phyloP scores from a whole-genome alignment of 345 rosid genomes.

The Pseudoturritis turrita region DNA sequence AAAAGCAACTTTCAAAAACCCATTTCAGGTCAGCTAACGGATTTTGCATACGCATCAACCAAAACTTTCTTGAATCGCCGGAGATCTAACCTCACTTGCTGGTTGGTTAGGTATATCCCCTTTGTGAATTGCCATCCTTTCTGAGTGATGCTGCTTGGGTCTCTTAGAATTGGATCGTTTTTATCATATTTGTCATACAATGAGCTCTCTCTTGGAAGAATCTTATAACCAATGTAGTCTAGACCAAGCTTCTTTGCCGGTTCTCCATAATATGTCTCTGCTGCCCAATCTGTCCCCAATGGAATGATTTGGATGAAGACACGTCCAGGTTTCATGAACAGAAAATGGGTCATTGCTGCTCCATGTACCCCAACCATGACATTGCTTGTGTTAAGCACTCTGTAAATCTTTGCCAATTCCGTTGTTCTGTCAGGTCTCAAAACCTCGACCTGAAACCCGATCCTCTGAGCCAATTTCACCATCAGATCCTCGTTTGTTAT shows the following conservation, averaged over 20 bases:
- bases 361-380: slow-evolving; percentile 88
- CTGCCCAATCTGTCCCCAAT: slow-evolving; percentile 84
- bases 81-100: slow-evolving; percentile 52
- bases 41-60: slow-evolving; percentile 42
- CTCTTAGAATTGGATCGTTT: slow-evolving; percentile 55
- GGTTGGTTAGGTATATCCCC: slow-evolving; percentile 57
- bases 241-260: slow-evolving; percentile 73
- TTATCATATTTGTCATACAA: slow-evolving; percentile 50
- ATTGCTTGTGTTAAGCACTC: slow-evolving; percentile 57
- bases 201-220: slow-evolving; percentile 68
- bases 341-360: slow-evolving; percentile 89
- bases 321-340: slow-evolving; percentile 66
- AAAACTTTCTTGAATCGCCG: slow-evolving; percentile 55
- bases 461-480: slow-evolving; percentile 58
- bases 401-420: slow-evolving; percentile 67
- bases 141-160: slow-evolving; percentile 48
- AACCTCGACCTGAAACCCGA: slow-evolving; percentile 60
- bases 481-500: slow-evolving; percentile 54
- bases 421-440: slow-evolving; percentile 54
- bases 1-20: not conserved
- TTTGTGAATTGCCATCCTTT: slow-evolving; percentile 87
- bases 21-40: slow-evolving; percentile 18
- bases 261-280: slow-evolving; percentile 72
- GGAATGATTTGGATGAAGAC: slow-evolving; percentile 74
- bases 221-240: slow-evolving; percentile 55